Base-by-base conservation (phyloP, 495 filamentous ascomycete genomes). In the Polyplosphaeria fusca region DNA sequence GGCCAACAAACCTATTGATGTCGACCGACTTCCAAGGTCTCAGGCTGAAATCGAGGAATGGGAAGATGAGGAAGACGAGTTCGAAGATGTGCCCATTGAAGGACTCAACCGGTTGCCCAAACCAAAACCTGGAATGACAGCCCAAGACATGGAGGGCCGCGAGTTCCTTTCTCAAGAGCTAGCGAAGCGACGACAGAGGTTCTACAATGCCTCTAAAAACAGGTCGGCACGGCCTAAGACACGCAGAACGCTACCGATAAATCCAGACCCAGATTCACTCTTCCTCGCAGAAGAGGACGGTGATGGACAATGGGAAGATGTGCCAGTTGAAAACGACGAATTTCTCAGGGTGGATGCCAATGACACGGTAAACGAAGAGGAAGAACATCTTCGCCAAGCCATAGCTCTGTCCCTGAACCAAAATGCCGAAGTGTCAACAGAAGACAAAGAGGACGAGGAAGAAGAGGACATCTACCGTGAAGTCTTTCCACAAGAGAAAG, bases 71-170 rank as follows among this genome's bases (percentile, higher is more conserved):
- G 82, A 87, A 1, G 82, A 82, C 16, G 85, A 83, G 1, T 98
- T 97, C 66, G 93, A 97, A 68, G 93, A 98, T 72, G 87, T 98
- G 13, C 93, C 93, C 1, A 87, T 98, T 38, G 91, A 94, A 68
- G 93, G 93, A 1, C 62, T 98, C 24, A 98, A 98, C 61, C 76
- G 93, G 47, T 71, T 98, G 39, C 92, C 92, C 0, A 95, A 86
- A 61, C 61, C 57, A 7, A 56, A 55, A 40, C 49, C 52, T 20
- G 16, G 44, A 0, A 5, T 45, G 30, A 42, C 32, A 24, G 45
- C 62, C n/a, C 58, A 42, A 38, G 41, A 53, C 5, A 54, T 61
- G 18, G 60, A 59, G 28, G 43, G 39, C n/a, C 46, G 47, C n/a
- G 52, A 61, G 13, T 56, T 65, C 16, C 51, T 50, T 48, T 60